Evolutionary conservation across 1,139 yeast genomes (phyloP), one percentile per base, ranked within the genome.

Genomic region (Candida gigantensis): DNA sequence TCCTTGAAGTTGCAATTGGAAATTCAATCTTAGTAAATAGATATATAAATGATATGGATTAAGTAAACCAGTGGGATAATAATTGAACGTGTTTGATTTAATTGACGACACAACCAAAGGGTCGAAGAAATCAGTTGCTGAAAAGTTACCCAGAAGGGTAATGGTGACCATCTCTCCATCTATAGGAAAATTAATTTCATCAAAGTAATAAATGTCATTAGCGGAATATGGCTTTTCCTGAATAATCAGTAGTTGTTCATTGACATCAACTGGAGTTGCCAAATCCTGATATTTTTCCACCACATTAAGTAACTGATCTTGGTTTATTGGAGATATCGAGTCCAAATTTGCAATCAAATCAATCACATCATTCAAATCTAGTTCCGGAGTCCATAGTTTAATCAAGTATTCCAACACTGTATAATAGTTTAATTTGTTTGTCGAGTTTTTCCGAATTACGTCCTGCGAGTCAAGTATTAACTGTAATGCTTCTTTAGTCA

Each of bases 41-140:
- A 35, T 25, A 26, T 37, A 34, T 13, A 45, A 37, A n/a, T 45
- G 49, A 26, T 35, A 41, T 6, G 42, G 34, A 29, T 45, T 45
- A 12, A 44, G 14, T 18, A 42, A 28, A 2, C 47, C 49, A 9
- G 34, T 31, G 3, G 49, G 49, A 27, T 34, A 43, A 20, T 44
- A 45, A 25, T 42, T 42, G 15, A 39, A 38, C 8, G 11, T 23
- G 11, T 17, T 16, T 6, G 30, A 11, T n/a, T 23, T 14, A 7
- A 34, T 20, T 9, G 32, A 34, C 1, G 46, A 31, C 6, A 53
- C 37, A 11, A 54, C 37, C 16, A 52, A 37, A 2, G 59, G 57
- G 15, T 42, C 42, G 12, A 52, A 42, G 27, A 51, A 47, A 26
- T 53, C 51, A 16, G 44, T 40, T 0, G 49, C 53, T 16, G 44